Evolutionary conservation across 352 stramenopile genomes (phyloP).

Genomic region (Blastocystis sp.): DNA sequence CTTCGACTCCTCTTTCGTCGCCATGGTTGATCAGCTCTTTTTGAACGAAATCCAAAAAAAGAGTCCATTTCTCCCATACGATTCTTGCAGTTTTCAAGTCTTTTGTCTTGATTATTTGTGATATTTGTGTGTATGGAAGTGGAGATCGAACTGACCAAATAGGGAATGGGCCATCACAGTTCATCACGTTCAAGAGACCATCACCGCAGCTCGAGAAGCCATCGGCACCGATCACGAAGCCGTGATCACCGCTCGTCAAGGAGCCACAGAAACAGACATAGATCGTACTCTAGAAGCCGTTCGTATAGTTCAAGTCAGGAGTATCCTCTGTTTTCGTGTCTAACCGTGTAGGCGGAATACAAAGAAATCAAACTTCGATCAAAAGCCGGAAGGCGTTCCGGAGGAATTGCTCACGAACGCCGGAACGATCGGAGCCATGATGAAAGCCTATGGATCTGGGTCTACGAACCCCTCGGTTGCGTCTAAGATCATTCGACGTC

Average conservation of each 20-base stretch:
- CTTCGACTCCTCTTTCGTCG: too few relatives aligned
- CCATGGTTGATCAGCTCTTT: too few relatives aligned
- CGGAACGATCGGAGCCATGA: background rate
- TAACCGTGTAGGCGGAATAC: background rate
- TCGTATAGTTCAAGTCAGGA: background rate
- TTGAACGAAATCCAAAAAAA: background rate
- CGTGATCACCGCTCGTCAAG: background rate
- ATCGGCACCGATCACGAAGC: background rate
- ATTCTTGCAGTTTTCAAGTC: too few relatives aligned
- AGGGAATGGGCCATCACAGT: conserved; percentile 13
- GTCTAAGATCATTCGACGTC: conserved; percentile 13
- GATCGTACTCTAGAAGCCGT: conserved; percentile 15
- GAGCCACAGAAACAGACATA: background rate
- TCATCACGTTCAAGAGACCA: conserved; percentile 14
- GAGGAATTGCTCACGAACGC: background rate
- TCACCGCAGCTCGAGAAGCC: background rate
- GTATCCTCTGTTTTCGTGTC: background rate
- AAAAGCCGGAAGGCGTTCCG: conserved; percentile 50
- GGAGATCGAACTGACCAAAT: background rate
- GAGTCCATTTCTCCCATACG: background rate
- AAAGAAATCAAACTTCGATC: conserved; percentile 34
- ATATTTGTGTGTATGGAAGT: background rate
- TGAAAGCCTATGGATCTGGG: background rate
- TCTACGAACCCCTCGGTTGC: background rate
- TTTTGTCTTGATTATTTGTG: background rate